Base-by-base conservation (phyloP, 1,284 basidiomycete species). In the Malassezia vespertilionis region DNA sequence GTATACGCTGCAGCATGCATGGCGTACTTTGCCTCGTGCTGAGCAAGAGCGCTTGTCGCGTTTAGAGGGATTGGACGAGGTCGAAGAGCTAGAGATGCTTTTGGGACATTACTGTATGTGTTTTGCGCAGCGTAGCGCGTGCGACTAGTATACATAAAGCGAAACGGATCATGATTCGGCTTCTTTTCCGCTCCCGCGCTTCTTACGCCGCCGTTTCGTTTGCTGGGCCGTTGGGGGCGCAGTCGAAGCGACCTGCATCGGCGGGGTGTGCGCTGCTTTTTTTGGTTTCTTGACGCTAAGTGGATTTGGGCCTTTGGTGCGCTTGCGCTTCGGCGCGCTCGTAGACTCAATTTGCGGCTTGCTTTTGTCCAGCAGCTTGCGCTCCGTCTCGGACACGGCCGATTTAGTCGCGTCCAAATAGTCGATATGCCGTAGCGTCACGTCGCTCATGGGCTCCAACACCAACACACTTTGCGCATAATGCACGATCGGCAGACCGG, bases 291-390 rank as follows among this genome's bases (percentile, higher is more conserved):
- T 89, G 30, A 90, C 75, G 52, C 86, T 89, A 4, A 97, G 76
- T 12, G 91, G 88, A 73, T 97, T 97, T 0, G 90, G 87, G 0
- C 77, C 86, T 67, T 87, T 90, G 0, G 82, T 81, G 61, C 78
- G 82, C 57, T 76, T 79, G 69, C 80, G 82, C 67, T 79, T 82
- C n/a, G 15, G 46, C 32, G 71, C 74, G 74, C 12, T 35, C 31
- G 8, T 7, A 18, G 18, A 36, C 37, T 9, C 17, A 31, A 23
- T n/a, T 45, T 34, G 26, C 50, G 49, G 2, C 52, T 26, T 22
- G 44, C 49, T 21, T 43, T 44, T n/a, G 9, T 40, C 44, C 4
- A 58, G 40, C 20, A 61, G 15, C 1, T 40, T 48, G 9, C 47
- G 42, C 37, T 57, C 54, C 11, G 49, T 42, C 1, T 53, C 44